Conservation (phyloP, 208 protist species). For the Wallacemonas collosoma region DNA sequence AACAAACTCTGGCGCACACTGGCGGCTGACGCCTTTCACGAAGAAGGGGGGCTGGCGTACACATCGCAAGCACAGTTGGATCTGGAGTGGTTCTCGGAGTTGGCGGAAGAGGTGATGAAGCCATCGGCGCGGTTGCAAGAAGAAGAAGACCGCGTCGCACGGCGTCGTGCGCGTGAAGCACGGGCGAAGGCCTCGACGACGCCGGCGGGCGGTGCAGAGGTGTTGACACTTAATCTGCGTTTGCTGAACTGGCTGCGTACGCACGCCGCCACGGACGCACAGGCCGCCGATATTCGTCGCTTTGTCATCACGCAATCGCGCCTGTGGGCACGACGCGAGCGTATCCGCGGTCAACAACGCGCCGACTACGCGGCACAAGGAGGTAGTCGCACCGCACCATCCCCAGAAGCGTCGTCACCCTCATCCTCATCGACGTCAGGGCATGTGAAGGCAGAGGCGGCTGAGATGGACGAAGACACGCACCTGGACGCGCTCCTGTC, state of each 20-base stretch:
- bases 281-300: conserved; percentile 1
- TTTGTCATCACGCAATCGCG: conserved; percentile 4
- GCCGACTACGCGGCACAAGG: background rate
- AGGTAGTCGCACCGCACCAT: background rate
- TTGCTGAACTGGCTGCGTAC: background rate
- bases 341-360: background rate
- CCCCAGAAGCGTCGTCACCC: background rate
- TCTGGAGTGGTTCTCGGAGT: conserved; percentile 23
- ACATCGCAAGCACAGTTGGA: background rate
- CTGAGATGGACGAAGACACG: background rate
- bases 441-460: background rate
- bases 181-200: background rate
- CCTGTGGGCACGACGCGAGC: background rate
- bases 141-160: conserved; percentile 4
- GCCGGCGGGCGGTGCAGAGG: background rate
- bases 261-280: background rate
- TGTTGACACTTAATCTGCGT: background rate
- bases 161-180: background rate
- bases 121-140: conserved; percentile 14
- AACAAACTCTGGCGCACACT: conserved; percentile 4
- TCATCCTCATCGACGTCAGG: background rate
- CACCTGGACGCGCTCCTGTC: background rate
- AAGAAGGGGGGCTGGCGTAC: background rate
- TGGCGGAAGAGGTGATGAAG: conserved; percentile 21
- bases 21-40: background rate